Percentiles rank a stretch among this genome's conserved stretches.
Evolutionary conservation across 768 basidiomycete species (phyloP).

Genomic region (Leccinum aurantiacum): DNA sequence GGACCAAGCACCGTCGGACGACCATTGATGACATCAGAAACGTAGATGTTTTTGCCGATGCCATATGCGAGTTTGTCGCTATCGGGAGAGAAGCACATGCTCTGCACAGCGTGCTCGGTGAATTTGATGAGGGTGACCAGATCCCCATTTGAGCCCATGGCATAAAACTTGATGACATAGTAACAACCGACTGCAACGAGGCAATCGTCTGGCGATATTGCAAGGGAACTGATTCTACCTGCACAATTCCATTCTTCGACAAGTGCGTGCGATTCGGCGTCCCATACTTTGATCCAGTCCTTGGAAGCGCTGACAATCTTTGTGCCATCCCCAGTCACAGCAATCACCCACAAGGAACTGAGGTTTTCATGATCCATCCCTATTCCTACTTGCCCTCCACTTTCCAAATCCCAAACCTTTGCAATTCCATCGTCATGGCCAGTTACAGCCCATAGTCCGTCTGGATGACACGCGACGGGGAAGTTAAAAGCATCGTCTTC

Average conservation of each 20-base stretch:
- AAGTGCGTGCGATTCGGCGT: neutral
- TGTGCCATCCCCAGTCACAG: neutral
- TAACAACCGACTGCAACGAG: neutral
- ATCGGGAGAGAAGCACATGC: neutral
- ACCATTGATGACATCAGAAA: neutral
- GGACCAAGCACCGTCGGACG: neutral
- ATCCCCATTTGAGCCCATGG: neutral
- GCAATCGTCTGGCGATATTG: neutral
- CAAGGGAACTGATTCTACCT: neutral
- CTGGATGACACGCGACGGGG: no score
- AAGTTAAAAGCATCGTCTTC: no score
- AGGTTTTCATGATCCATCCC: neutral
- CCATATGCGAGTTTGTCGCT: neutral
- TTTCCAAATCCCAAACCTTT: constrained; percentile 4
- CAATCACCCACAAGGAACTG: neutral
- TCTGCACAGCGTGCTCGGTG: no score
- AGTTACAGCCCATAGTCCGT: constrained; percentile 1
- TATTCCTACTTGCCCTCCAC: constrained; percentile 3
- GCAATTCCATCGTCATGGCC: neutral
- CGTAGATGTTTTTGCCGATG: neutral
- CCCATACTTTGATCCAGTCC: neutral
- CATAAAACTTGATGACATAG: neutral
- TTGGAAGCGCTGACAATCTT: neutral
- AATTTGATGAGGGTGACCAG: neutral
- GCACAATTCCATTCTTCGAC: neutral